A percentile compares a stretch with the other conserved stretches of the same genome.
phyloP scores from a whole-genome alignment of 2,329 filamentous ascomycete species.

The Pseudogymnoascus sp. region DNA sequence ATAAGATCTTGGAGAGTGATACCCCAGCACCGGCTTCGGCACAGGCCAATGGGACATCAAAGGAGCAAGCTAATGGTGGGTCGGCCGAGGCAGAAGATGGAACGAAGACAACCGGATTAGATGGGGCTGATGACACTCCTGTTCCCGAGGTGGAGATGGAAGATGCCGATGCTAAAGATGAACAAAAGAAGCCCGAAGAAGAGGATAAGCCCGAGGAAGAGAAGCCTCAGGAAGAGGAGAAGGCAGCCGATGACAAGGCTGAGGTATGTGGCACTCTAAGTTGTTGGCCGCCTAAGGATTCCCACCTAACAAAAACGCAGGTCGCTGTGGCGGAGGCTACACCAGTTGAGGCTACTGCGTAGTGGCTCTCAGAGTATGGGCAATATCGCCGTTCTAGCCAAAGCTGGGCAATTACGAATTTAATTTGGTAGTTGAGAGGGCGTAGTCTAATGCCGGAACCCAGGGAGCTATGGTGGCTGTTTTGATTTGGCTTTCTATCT shows the following conservation, averaged over 20 bases:
- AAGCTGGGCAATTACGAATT: slow-evolving; percentile 9
- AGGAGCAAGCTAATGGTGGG: slow-evolving; percentile 36
- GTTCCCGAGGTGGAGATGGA: slow-evolving; percentile 26
- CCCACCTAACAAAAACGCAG: background rate
- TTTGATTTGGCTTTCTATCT: slow-evolving; percentile 8
- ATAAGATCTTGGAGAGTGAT: slow-evolving; percentile 64
- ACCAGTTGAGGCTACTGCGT: slow-evolving; percentile 2
- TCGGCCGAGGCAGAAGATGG: slow-evolving; percentile 28
- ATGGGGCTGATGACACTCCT: slow-evolving; percentile 24
- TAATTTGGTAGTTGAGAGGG: slow-evolving; percentile 7
- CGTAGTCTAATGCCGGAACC: background rate
- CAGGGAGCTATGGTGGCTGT: slow-evolving; percentile 7
- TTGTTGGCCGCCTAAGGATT: background rate
- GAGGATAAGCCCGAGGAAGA: slow-evolving; percentile 28
- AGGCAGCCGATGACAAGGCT: slow-evolving; percentile 1
- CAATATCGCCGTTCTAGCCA: slow-evolving; percentile 1
- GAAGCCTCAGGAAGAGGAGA: slow-evolving; percentile 12
- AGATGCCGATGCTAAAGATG: slow-evolving; percentile 33
- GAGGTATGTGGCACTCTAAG: slow-evolving; percentile 1
- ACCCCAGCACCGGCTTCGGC: slow-evolving; percentile 33
- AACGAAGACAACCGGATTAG: slow-evolving; percentile 22
- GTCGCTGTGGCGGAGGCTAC: background rate
- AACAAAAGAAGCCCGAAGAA: slow-evolving; percentile 34
- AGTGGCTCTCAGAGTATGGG: background rate
- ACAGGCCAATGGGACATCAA: slow-evolving; percentile 21